Conservation (phyloP, 306 rosid species). For the Trifolium subterraneum region DNA sequence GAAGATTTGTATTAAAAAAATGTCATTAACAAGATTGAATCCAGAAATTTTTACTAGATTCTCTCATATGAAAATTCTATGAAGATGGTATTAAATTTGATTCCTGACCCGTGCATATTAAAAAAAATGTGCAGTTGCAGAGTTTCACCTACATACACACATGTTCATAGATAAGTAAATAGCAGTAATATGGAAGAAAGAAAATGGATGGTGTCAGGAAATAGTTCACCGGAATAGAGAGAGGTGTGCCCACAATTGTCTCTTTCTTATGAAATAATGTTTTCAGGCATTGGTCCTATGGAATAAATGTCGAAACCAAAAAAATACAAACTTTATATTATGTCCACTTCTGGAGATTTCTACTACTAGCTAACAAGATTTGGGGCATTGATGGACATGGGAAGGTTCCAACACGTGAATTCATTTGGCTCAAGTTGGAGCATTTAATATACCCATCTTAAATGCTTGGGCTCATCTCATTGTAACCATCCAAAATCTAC, state of each 20-base stretch:
- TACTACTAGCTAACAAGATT: neutral
- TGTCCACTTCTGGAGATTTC: constrained; percentile 16
- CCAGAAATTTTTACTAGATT: too few species aligned
- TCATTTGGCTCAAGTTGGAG: neutral
- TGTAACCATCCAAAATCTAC: neutral
- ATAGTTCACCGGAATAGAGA: constrained; percentile 52
- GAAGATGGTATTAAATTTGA: too few species aligned
- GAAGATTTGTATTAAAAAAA: too few species aligned
- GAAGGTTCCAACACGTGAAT: constrained; percentile 6
- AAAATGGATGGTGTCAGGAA: constrained; percentile 71
- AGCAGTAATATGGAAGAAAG: constrained; percentile 48
- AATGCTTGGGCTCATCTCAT: neutral
- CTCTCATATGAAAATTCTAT: too few species aligned
- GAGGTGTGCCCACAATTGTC: constrained; percentile 74
- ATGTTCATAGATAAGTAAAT: constrained; percentile 45
- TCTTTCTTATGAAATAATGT: constrained; percentile 34
- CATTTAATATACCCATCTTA: neutral
- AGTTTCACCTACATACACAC: neutral
- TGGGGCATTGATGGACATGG: neutral
- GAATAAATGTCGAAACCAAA: constrained; percentile 32
- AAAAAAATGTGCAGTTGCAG: too few species aligned
- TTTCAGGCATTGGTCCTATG: constrained; percentile 72
- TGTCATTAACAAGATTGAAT: too few species aligned
- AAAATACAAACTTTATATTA: constrained; percentile 27
- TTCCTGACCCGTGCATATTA: too few species aligned